These are phyloP conservation scores for Garcia nutans DNA, from an alignment of 345 rosid species.

Conservation along the genomic window DNA sequence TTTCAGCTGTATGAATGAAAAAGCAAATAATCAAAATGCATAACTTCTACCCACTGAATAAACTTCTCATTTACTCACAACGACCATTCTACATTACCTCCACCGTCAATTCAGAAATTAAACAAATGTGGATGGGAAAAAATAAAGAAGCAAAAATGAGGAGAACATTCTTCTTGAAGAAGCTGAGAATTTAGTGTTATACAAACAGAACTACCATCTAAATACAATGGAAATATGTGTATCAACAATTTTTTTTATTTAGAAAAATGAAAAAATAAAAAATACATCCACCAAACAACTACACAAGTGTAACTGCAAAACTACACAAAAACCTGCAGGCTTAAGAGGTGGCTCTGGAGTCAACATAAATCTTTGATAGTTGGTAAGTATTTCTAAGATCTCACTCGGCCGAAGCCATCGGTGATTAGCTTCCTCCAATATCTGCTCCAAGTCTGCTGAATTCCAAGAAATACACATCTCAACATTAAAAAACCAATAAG, in stretches of 20 bases:
- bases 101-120: not conserved
- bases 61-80: not conserved
- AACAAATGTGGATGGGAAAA: not conserved
- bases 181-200: too few species aligned
- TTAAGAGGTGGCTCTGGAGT: constrained; percentile 42
- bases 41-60: not conserved
- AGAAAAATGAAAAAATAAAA: not conserved
- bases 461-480: not conserved
- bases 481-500: not conserved
- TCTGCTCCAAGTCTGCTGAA: constrained; percentile 15
- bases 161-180: not conserved
- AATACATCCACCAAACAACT: not conserved
- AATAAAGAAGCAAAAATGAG: not conserved
- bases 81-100: not conserved
- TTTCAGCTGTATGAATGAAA: not conserved
- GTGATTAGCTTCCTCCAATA: constrained; percentile 33
- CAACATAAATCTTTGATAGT: constrained; percentile 40
- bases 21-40: not conserved
- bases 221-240: not conserved
- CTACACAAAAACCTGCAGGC: constrained; percentile 49
- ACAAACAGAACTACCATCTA: not conserved
- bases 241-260: not conserved
- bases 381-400: constrained; percentile 53
- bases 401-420: constrained; percentile 71
- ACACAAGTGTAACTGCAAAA: not conserved